These are phyloP conservation scores for Blastobotrys peoriensis DNA, from an alignment of 805 yeast genomes.

Conservation along the genomic window DNA sequence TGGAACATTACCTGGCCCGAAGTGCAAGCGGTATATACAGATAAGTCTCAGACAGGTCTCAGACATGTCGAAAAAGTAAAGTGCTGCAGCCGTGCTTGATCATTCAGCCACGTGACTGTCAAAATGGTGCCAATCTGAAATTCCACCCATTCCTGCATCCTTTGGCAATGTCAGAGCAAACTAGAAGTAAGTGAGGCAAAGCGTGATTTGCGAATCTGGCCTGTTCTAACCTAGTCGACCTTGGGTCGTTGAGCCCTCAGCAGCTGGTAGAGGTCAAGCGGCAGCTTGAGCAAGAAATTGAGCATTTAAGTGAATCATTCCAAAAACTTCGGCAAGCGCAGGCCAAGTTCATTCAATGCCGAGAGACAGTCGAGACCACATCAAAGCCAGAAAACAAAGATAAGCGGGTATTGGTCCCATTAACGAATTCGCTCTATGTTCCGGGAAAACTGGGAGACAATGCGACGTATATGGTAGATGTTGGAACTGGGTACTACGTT, in stretches of 20 bases:
- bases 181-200: background rate
- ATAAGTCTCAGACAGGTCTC: too few species aligned
- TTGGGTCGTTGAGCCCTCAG: slow-evolving; percentile 68
- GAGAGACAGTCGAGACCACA: slow-evolving; percentile 57
- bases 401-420: slow-evolving; percentile 67
- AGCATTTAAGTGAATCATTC: slow-evolving; percentile 77
- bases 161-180: background rate
- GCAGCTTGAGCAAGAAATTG: slow-evolving; percentile 77
- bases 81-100: too few species aligned
- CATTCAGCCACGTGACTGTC: too few species aligned
- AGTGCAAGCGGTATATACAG: too few species aligned
- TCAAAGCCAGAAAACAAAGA: slow-evolving; percentile 37
- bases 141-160: too few species aligned
- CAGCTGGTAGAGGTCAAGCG: slow-evolving; percentile 80
- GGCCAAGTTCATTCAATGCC: slow-evolving; percentile 74
- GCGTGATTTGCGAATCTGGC: slow-evolving; percentile 1
- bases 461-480: slow-evolving; percentile 76
- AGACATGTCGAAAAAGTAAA: too few species aligned
- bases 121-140: too few species aligned
- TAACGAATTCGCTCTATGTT: slow-evolving; percentile 81
- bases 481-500: slow-evolving; percentile 93
- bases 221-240: slow-evolving; percentile 42
- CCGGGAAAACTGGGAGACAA: slow-evolving; percentile 71
- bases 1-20: too few species aligned
- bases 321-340: slow-evolving; percentile 81